Conservation (phyloP, 768 basidiomycete genomes). For the Boletus rubescentipes region DNA sequence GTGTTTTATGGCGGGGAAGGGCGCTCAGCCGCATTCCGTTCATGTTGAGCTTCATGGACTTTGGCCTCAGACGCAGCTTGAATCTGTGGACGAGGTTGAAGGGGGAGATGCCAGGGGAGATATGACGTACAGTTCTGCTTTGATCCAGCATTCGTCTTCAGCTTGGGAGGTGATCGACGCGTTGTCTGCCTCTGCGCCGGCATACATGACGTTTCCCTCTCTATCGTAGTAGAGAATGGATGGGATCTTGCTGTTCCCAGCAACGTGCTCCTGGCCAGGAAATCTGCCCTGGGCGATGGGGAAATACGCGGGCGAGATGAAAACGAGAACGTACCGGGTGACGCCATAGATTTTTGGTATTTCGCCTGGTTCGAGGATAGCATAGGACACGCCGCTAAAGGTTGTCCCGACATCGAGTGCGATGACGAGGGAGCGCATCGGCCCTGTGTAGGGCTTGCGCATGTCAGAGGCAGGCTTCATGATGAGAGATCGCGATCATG, state of each 20-base stretch:
- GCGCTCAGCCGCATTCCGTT: conserved; percentile 77
- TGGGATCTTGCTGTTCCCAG: conserved; percentile 82
- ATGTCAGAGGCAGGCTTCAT: conserved; percentile 55
- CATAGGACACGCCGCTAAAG: conserved; percentile 81
- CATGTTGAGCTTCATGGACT: conserved; percentile 78
- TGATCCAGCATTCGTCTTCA: conserved; percentile 77
- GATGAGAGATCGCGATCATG: conserved; percentile 30
- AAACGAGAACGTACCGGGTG: conserved; percentile 52
- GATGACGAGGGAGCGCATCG: conserved; percentile 64
- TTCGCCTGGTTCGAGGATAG: conserved; percentile 78
- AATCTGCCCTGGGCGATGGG: conserved; percentile 47
- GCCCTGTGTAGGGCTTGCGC: conserved; percentile 71
- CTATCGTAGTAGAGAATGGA: conserved; percentile 74
- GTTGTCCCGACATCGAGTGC: conserved; percentile 84
- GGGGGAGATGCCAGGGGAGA: conserved; percentile 1
- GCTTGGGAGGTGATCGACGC: conserved; percentile 57
- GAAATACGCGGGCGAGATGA: not conserved
- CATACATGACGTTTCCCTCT: conserved; percentile 62
- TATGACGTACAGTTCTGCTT: conserved; percentile 65
- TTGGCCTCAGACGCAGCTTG: conserved; percentile 76
- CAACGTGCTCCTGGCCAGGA: conserved; percentile 83
- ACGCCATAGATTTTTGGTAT: conserved; percentile 81
- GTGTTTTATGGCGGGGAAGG: conserved; percentile 63
- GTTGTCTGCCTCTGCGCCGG: conserved; percentile 76
- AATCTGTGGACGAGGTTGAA: conserved; percentile 44